Base-by-base conservation (phyloP, 257 asterid species). In the Hygrophila difformis region DNA sequence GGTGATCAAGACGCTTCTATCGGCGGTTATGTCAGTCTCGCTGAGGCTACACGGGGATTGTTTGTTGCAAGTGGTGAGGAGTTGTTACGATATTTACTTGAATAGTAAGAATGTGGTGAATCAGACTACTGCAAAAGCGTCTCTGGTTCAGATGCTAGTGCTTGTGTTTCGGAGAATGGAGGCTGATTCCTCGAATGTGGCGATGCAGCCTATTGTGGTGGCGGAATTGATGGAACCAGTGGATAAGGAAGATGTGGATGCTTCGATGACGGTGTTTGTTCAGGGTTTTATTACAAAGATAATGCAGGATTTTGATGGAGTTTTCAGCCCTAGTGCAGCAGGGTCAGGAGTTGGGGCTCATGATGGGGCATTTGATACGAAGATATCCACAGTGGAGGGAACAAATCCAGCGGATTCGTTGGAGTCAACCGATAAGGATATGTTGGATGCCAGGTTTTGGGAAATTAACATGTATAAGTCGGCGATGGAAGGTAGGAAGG, bases 401-500 rank as follows among this genome's bases (percentile, higher is more conserved):
- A 91, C 97, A 12, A 87, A 91, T 65, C 99, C 99, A 1, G 89
- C 95, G 4, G 97, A 87, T 78, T 78, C 86, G 72, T 71, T 91
- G 84, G 99, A 87, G 56, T 91, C 97, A 0, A 91, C 93, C 1
- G 99, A 91, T 72, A 91, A 81, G 81, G 99, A 91, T 70, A 91
- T 91, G 99, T 62, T 91, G 78, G 99, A 91, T 42, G 97, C 99
- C 0, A 91, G 86, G 75, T 86, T 80, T 59, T 91, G 99, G 99
- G 99, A 91, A 82, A 87, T 91, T 56, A 87, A 97, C 61, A 87
- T 91, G 99, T 91, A 91, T 59, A 91, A 91, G 74, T 78, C 97
- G 3, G 99, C 99, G 0, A 60, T 91, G 57, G 97, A 86, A 67
- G 99, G 97, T 47, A 59, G 97, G 76, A 91, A 86, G 70, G 99